Base-by-base conservation (phyloP, 805 yeast species). In the Saccharomycopsis selenospora region DNA sequence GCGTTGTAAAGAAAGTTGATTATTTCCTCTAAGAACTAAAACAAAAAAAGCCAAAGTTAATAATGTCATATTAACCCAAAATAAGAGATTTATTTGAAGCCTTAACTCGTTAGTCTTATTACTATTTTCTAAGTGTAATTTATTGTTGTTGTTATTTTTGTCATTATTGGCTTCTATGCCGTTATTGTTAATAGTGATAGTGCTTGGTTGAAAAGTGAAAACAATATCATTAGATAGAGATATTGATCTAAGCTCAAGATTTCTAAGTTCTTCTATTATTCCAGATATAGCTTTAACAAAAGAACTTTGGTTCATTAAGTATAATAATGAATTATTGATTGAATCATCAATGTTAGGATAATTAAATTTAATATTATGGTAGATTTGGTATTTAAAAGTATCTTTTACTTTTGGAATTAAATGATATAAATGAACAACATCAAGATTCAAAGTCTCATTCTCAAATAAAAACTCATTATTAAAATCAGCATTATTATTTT, bases 321-420 rank as follows among this genome's bases (percentile, higher is more conserved):
- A 43, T 14, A n/a, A 14, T 13, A 13, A 7, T 17, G 26, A 43
- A 13, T 29, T 28, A 11, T 22, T 29, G 7, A 43, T n/a, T 6
- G 53, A 50, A 3, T 18, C 40, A 25, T 50, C 53, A n/a, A 46
- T 13, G 43, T 50, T 28, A 11, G 53, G 53, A 22, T 50, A 43
- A 23, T 38, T 25, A 22, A 46, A 46, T 11, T 43, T 36, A 5
- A 47, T n/a, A 2, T 26, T 23, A 18, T 50, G 53, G 38, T 47
- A 50, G 3, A 50, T 41, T 25, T 47, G 51, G 29, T 50, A 50
- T 60, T 87, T 84, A 36, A 93, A 95, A 30, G 91, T 89, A 53
- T 87, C 95, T 63, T 82, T 84, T 27, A 96, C 88, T 50, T 85
- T 80, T 2, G 96, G 95, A 56, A 90, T 71, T 59, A 91, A 69